A percentile compares a stretch with the other conserved stretches of the same genome.
Conservation (phyloP, 345 rosid genomes). For the Sapria himalayana region DNA sequence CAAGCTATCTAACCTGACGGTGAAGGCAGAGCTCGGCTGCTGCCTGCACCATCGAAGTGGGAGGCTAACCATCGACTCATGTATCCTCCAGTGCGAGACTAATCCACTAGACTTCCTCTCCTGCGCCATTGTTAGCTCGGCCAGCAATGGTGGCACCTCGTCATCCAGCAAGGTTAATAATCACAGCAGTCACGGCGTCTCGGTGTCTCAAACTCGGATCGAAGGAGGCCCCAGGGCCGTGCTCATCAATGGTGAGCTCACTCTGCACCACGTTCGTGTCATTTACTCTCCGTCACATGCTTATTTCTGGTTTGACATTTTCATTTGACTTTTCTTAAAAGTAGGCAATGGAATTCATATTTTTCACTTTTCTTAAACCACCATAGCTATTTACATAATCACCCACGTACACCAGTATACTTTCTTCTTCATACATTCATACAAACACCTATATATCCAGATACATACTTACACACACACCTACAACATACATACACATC, state of each 20-base stretch:
- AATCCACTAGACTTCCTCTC: constrained; percentile 79
- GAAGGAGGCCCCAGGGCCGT: constrained; percentile 93
- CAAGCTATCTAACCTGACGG: constrained; percentile 65
- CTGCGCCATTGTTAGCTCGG: constrained; percentile 66
- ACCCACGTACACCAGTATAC: too few species aligned
- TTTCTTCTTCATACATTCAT: too few species aligned
- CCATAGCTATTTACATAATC: too few species aligned
- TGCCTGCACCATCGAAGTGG: constrained; percentile 89
- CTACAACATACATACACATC: too few species aligned
- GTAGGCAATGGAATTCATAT: too few species aligned
- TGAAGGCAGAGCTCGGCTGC: constrained; percentile 86
- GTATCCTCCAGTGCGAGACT: constrained; percentile 67
- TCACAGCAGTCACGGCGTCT: constrained; percentile 39
- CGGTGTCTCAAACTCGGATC: constrained; percentile 52
- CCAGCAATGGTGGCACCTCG: constrained; percentile 16
- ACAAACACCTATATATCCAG: too few species aligned
- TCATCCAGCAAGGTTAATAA: constrained; percentile 17
- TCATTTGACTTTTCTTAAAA: too few species aligned
- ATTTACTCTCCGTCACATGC: constrained; percentile 45
- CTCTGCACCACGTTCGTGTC: constrained; percentile 74
- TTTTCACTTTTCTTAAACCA: too few species aligned
- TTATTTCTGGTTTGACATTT: constrained; percentile 90
- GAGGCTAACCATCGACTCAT: constrained; percentile 68
- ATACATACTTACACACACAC: too few species aligned
- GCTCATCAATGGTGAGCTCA: constrained; percentile 47